Conservation (phyloP, 2,329 filamentous ascomycete genomes). For the Paecilomyces variotii region DNA sequence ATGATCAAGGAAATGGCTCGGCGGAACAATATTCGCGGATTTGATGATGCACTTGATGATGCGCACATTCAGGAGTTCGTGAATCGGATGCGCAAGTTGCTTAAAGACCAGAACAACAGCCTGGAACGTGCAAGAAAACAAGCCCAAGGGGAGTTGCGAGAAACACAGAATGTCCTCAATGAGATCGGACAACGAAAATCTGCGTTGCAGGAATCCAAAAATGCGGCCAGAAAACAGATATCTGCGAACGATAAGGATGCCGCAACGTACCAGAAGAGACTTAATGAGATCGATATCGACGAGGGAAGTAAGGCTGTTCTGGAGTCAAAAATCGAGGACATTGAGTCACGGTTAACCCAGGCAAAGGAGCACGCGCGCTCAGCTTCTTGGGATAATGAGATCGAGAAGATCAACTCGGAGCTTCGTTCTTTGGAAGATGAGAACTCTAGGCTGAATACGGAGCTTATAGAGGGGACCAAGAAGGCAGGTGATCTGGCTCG, state of each 20-base stretch:
- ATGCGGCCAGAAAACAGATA: conserved; percentile 65
- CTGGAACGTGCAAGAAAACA: conserved; percentile 68
- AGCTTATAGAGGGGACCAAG: conserved; percentile 74
- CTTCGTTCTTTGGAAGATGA: conserved; percentile 64
- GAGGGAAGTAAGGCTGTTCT: conserved; percentile 75
- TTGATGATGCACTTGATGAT: conserved; percentile 70
- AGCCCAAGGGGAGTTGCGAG: conserved; percentile 63
- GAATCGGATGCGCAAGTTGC: conserved; percentile 64
- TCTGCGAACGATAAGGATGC: conserved; percentile 64
- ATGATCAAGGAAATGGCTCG: conserved; percentile 73
- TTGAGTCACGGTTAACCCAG: conserved; percentile 54
- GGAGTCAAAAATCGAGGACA: conserved; percentile 63
- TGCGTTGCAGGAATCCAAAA: conserved; percentile 64
- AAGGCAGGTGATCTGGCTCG: conserved; percentile 75
- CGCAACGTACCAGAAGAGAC: conserved; percentile 55
- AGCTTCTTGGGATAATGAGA: conserved; percentile 61
- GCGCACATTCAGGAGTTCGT: conserved; percentile 67
- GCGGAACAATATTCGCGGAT: conserved; percentile 73
- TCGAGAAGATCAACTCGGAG: conserved; percentile 58
- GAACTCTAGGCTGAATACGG: conserved; percentile 63
- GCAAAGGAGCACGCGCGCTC: conserved; percentile 56
- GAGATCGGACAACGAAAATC: conserved; percentile 67
- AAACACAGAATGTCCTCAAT: conserved; percentile 64
- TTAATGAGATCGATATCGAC: conserved; percentile 70
- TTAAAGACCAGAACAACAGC: conserved; percentile 69